Evolutionary conservation across 257 asterid genomes (phyloP).

Genomic region (Petunia axillaris): DNA sequence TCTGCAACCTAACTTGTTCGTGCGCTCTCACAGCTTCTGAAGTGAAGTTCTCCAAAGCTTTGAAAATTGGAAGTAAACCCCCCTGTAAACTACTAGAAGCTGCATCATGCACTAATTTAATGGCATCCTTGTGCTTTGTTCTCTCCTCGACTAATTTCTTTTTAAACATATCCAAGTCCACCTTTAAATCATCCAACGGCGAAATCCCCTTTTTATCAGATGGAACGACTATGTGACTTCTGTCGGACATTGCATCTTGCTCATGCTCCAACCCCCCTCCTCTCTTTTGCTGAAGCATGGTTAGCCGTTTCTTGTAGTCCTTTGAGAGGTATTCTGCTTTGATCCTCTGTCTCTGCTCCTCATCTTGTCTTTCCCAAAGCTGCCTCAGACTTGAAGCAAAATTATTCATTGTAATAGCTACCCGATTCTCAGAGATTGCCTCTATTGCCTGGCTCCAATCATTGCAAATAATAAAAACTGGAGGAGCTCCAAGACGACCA

Average conservation of each 20-base stretch:
- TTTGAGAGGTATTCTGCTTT: conserved; percentile 70
- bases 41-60: conserved; percentile 84
- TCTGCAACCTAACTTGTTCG: conserved; percentile 69
- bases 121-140: conserved; percentile 76
- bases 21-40: conserved; percentile 77
- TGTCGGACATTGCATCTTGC: conserved; percentile 43
- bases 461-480: conserved; percentile 73
- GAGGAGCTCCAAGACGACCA: conserved; percentile 88
- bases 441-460: conserved; percentile 97
- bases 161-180: conserved; percentile 77
- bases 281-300: conserved; percentile 40
- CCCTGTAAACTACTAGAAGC: conserved; percentile 89
- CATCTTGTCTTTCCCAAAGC: conserved; percentile 84
- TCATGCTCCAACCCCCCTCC: conserved; percentile 45
- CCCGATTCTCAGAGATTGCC: conserved; percentile 64
- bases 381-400: conserved; percentile 72
- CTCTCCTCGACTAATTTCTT: conserved; percentile 73
- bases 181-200: conserved; percentile 68
- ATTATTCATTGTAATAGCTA: conserved; percentile 73
- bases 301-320: conserved; percentile 61
- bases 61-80: conserved; percentile 86
- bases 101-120: conserved; percentile 80
- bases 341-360: conserved; percentile 80
- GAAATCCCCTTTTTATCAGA: conserved; percentile 62
- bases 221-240: conserved; percentile 51